Base-by-base conservation (phyloP, 805 yeast species). In the Metschnikowia borealis region DNA sequence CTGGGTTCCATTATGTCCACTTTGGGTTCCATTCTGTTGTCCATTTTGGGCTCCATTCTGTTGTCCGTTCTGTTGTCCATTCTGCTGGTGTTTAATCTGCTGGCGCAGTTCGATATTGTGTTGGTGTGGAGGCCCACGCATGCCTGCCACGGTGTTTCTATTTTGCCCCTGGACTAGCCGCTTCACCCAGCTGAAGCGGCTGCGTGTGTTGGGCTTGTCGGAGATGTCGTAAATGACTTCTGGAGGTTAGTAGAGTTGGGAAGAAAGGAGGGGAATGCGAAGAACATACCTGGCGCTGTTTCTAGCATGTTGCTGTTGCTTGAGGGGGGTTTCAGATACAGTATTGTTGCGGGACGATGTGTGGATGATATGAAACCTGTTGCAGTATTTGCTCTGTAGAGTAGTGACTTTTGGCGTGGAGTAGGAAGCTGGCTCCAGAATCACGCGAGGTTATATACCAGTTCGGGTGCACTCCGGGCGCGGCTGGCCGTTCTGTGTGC, bases 141-240 rank as follows among this genome's bases (percentile, higher is more conserved):
- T 50, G 14, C 53, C 51, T 7, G 46, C 44, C 14, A 47, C 38
- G 33, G 38, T 38, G 48, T 29, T 33, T 43, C 67, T 60, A 47
- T 54, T 62, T 39, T 60, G 73, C 38, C 73, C 71, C 52, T 70
- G 74, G 63, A 71, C 70, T 32, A 71, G 65, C 38, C 75, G 57
- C 46, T 62, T 63, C n/a, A 71, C 75, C 75, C 75, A 71, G 17
- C 69, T 63, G 51, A 71, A 71, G 21, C 75, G 59, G 46, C 67
- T 65, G 23, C 64, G 59, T 31, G 60, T 54, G 36, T 66, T 66
- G 35, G 71, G 64, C 56, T 58, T 66, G 43, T 66, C 70, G 29
- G 51, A 43, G 35, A 47, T 37, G 20, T 49, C 49, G 38, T 48
- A 39, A 17, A 47, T 49, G n/a, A 45, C 55, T 33, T 43, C 48